These are phyloP conservation scores for Parathielavia appendiculata DNA, from an alignment of 495 filamentous ascomycete genomes.

Conservation along the genomic window DNA sequence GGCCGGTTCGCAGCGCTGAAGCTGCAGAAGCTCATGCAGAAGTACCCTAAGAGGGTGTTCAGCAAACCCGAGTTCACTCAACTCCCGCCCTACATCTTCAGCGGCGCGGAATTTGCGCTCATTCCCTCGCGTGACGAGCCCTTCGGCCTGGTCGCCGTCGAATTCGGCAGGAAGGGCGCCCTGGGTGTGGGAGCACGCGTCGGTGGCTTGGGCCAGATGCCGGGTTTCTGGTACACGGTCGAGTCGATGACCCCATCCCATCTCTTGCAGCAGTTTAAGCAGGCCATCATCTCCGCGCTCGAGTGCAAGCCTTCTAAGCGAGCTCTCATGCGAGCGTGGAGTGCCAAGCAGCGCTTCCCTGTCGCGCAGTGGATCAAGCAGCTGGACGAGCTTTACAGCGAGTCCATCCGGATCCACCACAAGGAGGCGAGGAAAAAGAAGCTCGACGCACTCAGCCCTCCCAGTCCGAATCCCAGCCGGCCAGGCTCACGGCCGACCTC, in stretches of 20 bases:
- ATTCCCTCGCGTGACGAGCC: conserved; percentile 78
- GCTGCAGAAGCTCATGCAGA: conserved; percentile 63
- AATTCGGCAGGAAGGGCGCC: conserved; percentile 74
- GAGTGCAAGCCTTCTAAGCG: conserved; percentile 51
- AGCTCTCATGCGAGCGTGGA: conserved; percentile 67
- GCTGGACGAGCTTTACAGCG: conserved; percentile 56
- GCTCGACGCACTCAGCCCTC: conserved; percentile 23
- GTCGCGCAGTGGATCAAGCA: conserved; percentile 64
- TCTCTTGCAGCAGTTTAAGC: conserved; percentile 65
- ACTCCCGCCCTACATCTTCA: conserved; percentile 70
- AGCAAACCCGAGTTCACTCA: conserved; percentile 74
- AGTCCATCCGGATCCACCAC: conserved; percentile 38
- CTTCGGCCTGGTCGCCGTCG: conserved; percentile 76
- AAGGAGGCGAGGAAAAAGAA: conserved; percentile 36
- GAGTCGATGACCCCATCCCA: conserved; percentile 68
- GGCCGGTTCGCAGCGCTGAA: conserved; percentile 74
- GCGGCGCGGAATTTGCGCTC: conserved; percentile 71
- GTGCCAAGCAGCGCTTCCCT: conserved; percentile 73
- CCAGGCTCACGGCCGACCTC: conserved; percentile 20
- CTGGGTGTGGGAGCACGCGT: conserved; percentile 66
- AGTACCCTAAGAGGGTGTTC: conserved; percentile 71
- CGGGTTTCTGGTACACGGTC: conserved; percentile 68
- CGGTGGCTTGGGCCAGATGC: conserved; percentile 71
- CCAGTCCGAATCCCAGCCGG: conserved; percentile 15
- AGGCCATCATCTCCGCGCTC: conserved; percentile 61